Percentiles rank a stretch among this genome's conserved stretches.
Evolutionary conservation across 2,329 filamentous ascomycete genomes (phyloP).

Genomic region (Epicoccum sorghinum): DNA sequence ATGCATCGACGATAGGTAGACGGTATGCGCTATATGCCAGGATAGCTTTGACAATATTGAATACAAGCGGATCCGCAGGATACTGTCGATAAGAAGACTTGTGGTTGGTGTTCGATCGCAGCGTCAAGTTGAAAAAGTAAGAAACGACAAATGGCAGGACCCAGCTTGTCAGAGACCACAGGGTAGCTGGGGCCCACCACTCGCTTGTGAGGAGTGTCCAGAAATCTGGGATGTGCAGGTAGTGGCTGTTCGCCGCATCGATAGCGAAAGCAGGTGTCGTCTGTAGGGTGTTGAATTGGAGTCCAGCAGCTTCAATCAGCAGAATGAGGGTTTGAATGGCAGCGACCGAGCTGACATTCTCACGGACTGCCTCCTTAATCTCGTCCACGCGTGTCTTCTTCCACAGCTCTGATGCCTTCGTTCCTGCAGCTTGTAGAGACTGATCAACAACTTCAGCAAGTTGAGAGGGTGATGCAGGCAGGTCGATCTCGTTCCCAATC

Average conservation of each 20-base stretch:
- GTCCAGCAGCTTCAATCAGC: constrained; percentile 70
- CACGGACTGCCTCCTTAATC: constrained; percentile 68
- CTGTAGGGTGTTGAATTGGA: constrained; percentile 74
- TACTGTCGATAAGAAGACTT: constrained; percentile 57
- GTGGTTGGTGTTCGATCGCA: constrained; percentile 58
- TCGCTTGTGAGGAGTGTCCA: constrained; percentile 75
- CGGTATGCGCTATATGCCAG: constrained; percentile 81
- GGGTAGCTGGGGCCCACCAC: constrained; percentile 83
- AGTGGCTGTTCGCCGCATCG: constrained; percentile 63
- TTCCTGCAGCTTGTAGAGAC: constrained; percentile 73
- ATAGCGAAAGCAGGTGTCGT: constrained; percentile 70
- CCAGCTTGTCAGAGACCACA: constrained; percentile 77
- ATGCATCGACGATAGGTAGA: constrained; percentile 22
- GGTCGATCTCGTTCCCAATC: constrained; percentile 55
- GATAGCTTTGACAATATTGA: constrained; percentile 86
- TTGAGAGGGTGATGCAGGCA: constrained; percentile 77
- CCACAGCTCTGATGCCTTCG: constrained; percentile 68
- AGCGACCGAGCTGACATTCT: constrained; percentile 72
- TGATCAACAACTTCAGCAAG: constrained; percentile 64
- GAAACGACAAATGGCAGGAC: constrained; percentile 73
- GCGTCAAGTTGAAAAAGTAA: constrained; percentile 89
- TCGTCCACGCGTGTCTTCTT: constrained; percentile 71
- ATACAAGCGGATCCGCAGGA: constrained; percentile 82
- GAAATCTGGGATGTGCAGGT: constrained; percentile 77
- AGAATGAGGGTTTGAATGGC: constrained; percentile 43